Evolutionary conservation across 139 green algal species (phyloP).

Genomic region (Dunaliella sp.): DNA sequence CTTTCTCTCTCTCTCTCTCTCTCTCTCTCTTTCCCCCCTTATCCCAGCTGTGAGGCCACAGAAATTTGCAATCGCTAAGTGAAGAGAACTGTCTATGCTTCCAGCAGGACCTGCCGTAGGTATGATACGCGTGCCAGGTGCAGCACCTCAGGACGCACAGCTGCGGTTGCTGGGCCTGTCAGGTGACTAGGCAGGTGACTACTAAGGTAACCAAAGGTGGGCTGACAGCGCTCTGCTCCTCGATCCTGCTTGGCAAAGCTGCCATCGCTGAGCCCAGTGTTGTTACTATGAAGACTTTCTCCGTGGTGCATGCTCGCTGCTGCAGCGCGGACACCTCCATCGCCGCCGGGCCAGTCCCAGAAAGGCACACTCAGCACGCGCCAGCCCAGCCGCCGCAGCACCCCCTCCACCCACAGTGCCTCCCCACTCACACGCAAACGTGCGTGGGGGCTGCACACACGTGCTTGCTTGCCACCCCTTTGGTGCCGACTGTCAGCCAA

Average conservation of each 20-base stretch:
- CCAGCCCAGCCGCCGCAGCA: not conserved
- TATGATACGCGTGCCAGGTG: not conserved
- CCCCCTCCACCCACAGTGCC: not conserved
- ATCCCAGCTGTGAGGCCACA: not conserved
- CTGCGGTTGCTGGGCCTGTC: not conserved
- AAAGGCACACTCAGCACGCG: not conserved
- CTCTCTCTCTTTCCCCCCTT: too few relatives aligned
- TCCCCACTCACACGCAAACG: not conserved
- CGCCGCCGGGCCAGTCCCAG: not conserved
- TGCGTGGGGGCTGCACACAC: too few relatives aligned
- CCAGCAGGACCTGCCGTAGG: not conserved
- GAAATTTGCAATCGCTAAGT: not conserved
- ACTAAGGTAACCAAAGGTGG: too few relatives aligned
- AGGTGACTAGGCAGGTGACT: too few relatives aligned
- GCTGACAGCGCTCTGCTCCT: too few relatives aligned
- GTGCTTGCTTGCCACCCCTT: too few relatives aligned
- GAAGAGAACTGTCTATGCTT: not conserved
- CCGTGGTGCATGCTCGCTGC: too few relatives aligned
- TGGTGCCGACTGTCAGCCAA: too few relatives aligned
- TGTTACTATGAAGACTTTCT: too few relatives aligned
- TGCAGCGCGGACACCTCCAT: not conserved
- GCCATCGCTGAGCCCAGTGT: too few relatives aligned
- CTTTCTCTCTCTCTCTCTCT: too few relatives aligned
- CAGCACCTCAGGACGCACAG: not conserved
- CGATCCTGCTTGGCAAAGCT: not conserved